Percentiles rank a stretch among this genome's conserved stretches.
These are phyloP conservation scores for Selaginella moellendorffii DNA, from an alignment of 75 land plant species.

Conservation along the genomic window DNA sequence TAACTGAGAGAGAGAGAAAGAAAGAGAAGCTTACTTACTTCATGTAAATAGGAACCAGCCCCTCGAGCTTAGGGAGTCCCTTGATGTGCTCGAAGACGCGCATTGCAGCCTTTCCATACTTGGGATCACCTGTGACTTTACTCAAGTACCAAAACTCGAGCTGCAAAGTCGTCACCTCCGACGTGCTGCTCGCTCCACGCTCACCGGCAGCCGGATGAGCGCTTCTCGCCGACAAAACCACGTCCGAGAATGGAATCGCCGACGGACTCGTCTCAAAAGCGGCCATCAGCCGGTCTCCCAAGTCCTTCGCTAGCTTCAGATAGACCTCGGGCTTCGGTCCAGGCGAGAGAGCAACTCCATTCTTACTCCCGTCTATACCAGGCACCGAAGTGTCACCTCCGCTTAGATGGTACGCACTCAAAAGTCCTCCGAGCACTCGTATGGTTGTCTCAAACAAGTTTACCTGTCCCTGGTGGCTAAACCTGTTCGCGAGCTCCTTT, in stretches of 20 bases:
- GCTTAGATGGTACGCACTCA: constrained; percentile 92
- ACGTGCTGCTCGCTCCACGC: constrained; percentile 86
- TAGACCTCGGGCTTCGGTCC: constrained; percentile 62
- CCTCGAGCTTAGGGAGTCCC: constrained; percentile 78
- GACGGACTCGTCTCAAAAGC: constrained; percentile 91
- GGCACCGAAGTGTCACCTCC: constrained; percentile 26
- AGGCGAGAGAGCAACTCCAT: constrained; percentile 1
- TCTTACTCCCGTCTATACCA: constrained; percentile 9
- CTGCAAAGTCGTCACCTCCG: constrained; percentile 84
- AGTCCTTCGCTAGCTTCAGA: constrained; percentile 48
- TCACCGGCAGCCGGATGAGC: constrained; percentile 66
- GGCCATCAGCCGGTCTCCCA: constrained; percentile 61
- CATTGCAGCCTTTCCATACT: constrained; percentile 66
- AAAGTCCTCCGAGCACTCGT: constrained; percentile 85
- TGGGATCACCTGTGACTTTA: constrained; percentile 69
- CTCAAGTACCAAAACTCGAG: constrained; percentile 88
- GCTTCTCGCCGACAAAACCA: constrained; percentile 45
- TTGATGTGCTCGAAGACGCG: constrained; percentile 71
- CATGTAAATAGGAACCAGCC: constrained; percentile 86
- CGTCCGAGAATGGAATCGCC: constrained; percentile 81
- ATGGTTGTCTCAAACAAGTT: constrained; percentile 98
- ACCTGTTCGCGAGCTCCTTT: constrained; percentile 38
- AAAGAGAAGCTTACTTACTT: constrained; percentile 42
- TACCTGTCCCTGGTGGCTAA: constrained; percentile 44
- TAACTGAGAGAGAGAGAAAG: too few species aligned